Conservation (phyloP, 164 flowering plant species). For the Umbellularia californica region DNA sequence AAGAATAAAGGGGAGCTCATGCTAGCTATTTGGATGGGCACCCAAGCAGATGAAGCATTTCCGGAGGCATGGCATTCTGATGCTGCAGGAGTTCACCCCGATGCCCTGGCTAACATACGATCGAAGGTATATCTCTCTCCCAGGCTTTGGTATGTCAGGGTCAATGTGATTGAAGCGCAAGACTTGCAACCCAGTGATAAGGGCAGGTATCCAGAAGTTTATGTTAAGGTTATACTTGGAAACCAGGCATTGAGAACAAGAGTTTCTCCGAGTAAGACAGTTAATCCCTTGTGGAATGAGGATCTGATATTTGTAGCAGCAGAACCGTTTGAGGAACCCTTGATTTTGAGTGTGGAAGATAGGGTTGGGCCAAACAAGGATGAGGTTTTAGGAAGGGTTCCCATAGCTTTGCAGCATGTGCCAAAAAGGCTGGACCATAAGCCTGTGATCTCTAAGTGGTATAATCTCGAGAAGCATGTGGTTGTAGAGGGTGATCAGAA, state of each 20-base stretch:
- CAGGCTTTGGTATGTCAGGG: conserved; percentile 82
- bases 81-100: conserved; percentile 48
- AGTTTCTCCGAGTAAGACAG: conserved; percentile 47
- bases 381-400: conserved; percentile 71
- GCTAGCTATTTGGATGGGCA: conserved; percentile 97
- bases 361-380: conserved; percentile 82
- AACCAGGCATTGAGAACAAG: conserved; percentile 74
- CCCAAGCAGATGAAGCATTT: conserved; percentile 93
- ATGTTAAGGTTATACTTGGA: conserved; percentile 73
- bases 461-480: conserved; percentile 67
- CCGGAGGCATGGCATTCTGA: conserved; percentile 96
- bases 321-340: conserved; percentile 89
- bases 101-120: conserved; percentile 48
- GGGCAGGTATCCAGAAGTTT: conserved; percentile 67
- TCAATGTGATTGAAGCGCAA: conserved; percentile 85
- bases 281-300: conserved; percentile 80
- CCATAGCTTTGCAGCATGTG: conserved; percentile 48
- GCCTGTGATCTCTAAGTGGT: conserved; percentile 66
- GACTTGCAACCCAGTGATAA: conserved; percentile 67
- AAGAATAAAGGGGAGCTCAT: conserved; percentile 76
- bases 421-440: conserved; percentile 84
- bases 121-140: conserved; percentile 94
- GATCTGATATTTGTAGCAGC: conserved; percentile 84
- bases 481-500: conserved; percentile 68
- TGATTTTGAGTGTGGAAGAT: conserved; percentile 73